phyloP scores from a whole-genome alignment of 768 basidiomycete genomes.

The Leccinum uliginosum region DNA sequence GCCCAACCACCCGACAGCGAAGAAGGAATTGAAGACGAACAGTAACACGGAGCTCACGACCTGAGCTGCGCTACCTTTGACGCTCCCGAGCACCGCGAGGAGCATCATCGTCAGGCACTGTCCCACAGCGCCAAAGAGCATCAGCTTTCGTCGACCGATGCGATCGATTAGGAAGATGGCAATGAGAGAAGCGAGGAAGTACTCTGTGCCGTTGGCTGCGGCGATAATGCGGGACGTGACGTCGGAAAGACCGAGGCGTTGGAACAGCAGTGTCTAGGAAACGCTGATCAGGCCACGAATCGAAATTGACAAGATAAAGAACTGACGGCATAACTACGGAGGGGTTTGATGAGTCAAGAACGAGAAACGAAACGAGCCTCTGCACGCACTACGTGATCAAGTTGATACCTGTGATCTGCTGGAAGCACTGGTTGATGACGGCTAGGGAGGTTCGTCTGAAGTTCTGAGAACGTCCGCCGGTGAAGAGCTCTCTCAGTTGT shows the following conservation, averaged over 20 bases:
- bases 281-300: neutral
- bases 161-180: conserved; percentile 71
- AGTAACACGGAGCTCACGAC: conserved; percentile 51
- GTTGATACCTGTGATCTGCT: conserved; percentile 67
- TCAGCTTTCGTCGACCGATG: conserved; percentile 66
- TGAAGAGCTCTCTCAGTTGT: conserved; percentile 50
- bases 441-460: conserved; percentile 55
- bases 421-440: conserved; percentile 59
- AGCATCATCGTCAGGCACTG: conserved; percentile 55
- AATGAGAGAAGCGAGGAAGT: conserved; percentile 65
- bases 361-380: conserved; percentile 1
- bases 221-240: conserved; percentile 58
- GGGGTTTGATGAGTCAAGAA: conserved; percentile 16
- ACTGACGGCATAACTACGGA: conserved; percentile 31
- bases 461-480: conserved; percentile 54
- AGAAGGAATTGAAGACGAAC: conserved; percentile 71
- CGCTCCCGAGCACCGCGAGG: conserved; percentile 53
- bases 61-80: conserved; percentile 44
- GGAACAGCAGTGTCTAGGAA: conserved; percentile 46
- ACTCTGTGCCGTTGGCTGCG: conserved; percentile 68
- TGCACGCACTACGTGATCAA: conserved; percentile 56
- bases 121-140: conserved; percentile 66
- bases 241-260: conserved; percentile 54
- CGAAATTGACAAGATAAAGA: neutral
- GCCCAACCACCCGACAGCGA: conserved; percentile 66